Percentiles rank a stretch among this genome's conserved stretches.
These are phyloP conservation scores for Sporobolus alterniflorus DNA, from an alignment of 202 grass and related monocot genomes.

Conservation along the genomic window DNA sequence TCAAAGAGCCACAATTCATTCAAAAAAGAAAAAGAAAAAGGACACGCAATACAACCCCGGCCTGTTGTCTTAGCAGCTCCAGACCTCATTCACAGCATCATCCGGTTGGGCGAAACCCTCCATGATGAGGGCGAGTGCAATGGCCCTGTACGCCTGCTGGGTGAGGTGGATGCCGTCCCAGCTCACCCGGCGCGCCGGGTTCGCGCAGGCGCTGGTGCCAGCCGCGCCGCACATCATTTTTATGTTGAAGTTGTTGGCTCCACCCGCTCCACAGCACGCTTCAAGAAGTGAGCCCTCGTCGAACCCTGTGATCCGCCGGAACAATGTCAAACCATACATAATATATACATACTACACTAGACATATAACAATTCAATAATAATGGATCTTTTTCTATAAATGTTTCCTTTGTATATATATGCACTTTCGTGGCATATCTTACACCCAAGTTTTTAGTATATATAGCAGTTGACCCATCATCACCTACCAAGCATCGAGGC, in stretches of 20 bases:
- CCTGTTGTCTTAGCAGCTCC: conserved; percentile 50
- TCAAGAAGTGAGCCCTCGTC: conserved; percentile 48
- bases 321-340: not conserved
- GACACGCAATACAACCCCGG: not conserved
- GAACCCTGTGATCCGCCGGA: conserved; percentile 42
- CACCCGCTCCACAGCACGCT: conserved; percentile 72
- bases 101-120: conserved; percentile 69
- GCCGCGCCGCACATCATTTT: conserved; percentile 51
- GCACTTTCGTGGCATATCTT: not conserved
- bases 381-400: no score
- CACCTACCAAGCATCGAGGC: conserved; percentile 44
- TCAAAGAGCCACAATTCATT: not conserved
- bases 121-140: conserved; percentile 68
- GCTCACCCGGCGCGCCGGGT: conserved; percentile 47
- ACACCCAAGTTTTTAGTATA: no score
- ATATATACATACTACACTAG: no score
- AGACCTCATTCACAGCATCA: conserved; percentile 58
- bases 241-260: conserved; percentile 67
- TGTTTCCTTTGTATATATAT: no score
- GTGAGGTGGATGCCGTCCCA: conserved; percentile 86
- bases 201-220: conserved; percentile 31
- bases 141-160: conserved; percentile 60
- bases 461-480: no score
- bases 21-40: not conserved
- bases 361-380: no score